Evolutionary conservation across 2,329 filamentous ascomycete species (phyloP).

Genomic region (Fonsecaea erecta): DNA sequence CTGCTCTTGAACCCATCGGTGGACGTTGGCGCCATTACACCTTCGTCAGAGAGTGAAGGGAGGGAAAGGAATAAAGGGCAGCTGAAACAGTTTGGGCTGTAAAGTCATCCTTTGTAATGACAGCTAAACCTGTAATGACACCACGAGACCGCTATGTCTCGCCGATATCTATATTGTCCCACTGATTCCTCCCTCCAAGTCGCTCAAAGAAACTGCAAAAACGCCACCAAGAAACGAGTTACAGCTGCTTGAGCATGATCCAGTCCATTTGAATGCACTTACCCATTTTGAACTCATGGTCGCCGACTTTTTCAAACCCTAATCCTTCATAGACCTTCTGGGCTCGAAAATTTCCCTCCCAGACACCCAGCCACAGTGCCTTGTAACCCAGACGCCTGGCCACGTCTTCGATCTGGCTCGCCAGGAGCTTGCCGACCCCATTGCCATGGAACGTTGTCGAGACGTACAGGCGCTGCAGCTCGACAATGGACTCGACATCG

Average conservation of each 20-base stretch:
- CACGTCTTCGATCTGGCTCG: constrained; percentile 16
- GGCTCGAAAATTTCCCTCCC: constrained; percentile 35
- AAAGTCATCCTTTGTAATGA: constrained; percentile 5
- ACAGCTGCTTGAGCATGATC: constrained; percentile 35
- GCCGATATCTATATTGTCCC: background rate
- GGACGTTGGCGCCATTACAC: background rate
- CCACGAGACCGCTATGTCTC: background rate
- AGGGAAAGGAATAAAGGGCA: too few relatives aligned
- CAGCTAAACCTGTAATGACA: background rate
- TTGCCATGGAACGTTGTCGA: constrained; percentile 22
- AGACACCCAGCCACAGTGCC: constrained; percentile 33
- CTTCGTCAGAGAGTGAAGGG: background rate
- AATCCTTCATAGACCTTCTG: constrained; percentile 32
- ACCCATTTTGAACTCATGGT: constrained; percentile 36
- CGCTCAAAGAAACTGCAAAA: background rate
- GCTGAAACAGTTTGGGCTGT: too few relatives aligned
- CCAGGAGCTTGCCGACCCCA: constrained; percentile 26
- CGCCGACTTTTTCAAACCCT: constrained; percentile 29
- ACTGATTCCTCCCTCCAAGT: background rate
- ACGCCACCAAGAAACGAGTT: background rate
- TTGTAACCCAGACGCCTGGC: constrained; percentile 25
- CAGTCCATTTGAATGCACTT: constrained; percentile 35
- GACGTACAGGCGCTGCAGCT: constrained; percentile 35
- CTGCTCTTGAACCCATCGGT: background rate
- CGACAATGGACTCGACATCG: constrained; percentile 22